phyloP scores from a whole-genome alignment of 2,329 filamentous ascomycete species.

The Cryoendolithus antarcticus region DNA sequence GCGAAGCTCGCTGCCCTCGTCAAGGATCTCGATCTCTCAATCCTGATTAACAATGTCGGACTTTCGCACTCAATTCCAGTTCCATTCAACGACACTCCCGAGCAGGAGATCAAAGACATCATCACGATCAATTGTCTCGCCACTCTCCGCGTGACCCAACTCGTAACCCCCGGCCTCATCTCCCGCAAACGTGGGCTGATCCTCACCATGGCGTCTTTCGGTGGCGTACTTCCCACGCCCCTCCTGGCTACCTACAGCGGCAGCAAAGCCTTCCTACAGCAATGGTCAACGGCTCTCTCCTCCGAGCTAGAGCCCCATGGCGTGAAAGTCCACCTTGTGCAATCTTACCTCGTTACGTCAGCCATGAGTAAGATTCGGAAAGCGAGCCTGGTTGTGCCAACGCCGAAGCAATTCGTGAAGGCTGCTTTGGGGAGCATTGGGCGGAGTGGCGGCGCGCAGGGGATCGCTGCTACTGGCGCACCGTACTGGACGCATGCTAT shows the following conservation, averaged over 20 bases:
- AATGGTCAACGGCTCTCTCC: constrained; percentile 81
- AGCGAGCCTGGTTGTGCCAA: constrained; percentile 65
- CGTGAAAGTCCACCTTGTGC: constrained; percentile 79
- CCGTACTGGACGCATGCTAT: constrained; percentile 88
- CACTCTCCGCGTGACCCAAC: constrained; percentile 76
- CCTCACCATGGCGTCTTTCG: constrained; percentile 95
- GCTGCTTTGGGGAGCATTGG: constrained; percentile 71
- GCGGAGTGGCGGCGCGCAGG: constrained; percentile 61
- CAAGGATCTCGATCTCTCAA: constrained; percentile 56
- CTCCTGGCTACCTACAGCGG: constrained; percentile 92
- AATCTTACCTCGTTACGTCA: constrained; percentile 86
- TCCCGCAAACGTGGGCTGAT: constrained; percentile 77
- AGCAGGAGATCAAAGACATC: constrained; percentile 75
- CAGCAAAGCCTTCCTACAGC: constrained; percentile 94
- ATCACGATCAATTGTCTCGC: constrained; percentile 91
- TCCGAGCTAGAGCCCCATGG: constrained; percentile 70
- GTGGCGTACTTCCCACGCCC: constrained; percentile 81
- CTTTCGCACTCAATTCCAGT: constrained; percentile 89
- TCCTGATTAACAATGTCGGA: constrained; percentile 95
- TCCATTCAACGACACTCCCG: constrained; percentile 66
- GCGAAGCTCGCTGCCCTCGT: constrained; percentile 56
- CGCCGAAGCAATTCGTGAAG: constrained; percentile 68
- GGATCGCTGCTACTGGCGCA: constrained; percentile 70
- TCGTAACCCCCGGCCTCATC: constrained; percentile 74
- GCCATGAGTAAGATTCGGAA: constrained; percentile 95